Evolutionary conservation across 441 rosid species (phyloP), one percentile per base, ranked within the genome.

Genomic region (Hura crepitans): DNA sequence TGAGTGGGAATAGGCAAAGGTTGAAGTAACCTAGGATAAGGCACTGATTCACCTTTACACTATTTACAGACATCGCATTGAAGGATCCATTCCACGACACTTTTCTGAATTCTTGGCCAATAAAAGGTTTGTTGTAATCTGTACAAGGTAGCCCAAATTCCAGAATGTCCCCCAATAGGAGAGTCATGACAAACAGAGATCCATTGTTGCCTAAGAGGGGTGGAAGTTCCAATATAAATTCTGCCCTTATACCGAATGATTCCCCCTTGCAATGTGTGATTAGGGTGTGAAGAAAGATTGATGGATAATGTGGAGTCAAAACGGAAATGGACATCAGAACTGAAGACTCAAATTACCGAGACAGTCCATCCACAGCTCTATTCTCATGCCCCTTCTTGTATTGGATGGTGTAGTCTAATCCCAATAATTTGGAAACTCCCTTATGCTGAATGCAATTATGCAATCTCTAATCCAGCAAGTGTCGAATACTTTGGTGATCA

Each of bases 11-110:
- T 18, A 0, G 42, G n/a, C 1, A 69, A 37, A 0, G 65, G 46
- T n/a, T 58, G 55, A 0, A 69, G 5, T 1, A 69, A 2, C 15
- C 46, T 0, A 7, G 45, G 30, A 11, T 56, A 57, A 2, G 54
- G 1, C 14, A 58, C 30, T 18, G 17, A 1, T 7, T 57, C 33
- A n/a, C 2, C 0, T 8, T 69, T 69, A 11, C 57, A 58, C n/a
- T 13, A 0, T 2, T 58, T 30, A 20, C 43, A 58, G 1, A n/a
- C 28, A 0, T 23, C 15, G 18, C 46, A 43, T 0, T 2, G 13
- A 2, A 2, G 0, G 0, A 69, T 18, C 15, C 7, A 27, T 0
- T 10, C 0, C 0, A 3, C 1, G 6, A 43, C n/a, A 7, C 57
- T 13, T 0, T 9, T 27, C 13, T 39, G 45, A 0, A 56, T 3